Base-by-base conservation (phyloP, 2,329 filamentous ascomycete genomes). In the Apiospora arundinis region DNA sequence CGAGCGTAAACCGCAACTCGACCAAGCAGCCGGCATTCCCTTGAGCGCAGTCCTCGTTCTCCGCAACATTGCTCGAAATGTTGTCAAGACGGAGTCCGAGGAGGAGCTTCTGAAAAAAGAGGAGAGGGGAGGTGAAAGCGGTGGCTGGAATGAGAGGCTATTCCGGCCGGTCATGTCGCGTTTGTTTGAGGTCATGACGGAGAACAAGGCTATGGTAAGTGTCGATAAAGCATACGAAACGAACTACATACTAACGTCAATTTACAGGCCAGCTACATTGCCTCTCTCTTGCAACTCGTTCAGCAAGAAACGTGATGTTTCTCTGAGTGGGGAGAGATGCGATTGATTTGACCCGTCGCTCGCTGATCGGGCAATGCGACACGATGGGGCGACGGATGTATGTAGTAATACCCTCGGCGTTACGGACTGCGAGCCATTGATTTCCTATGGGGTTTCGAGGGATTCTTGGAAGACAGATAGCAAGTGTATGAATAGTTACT, bases 11-110 rank as follows among this genome's bases (percentile, higher is more conserved):
- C 86, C 87, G 14, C 88, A 90, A 11, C 82, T 86, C 6, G 83
- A 86, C 2, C 88, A 94, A 77, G 91, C 93, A 2, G 92, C 92
- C 0, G 93, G 93, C 6, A 91, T 95, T 46, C 92, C 93, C n/a
- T 85, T 95, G 8, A 93, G 92, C 70, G 92, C 92, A 2, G 91
- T 92, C 18, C 85, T 95, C 40, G 92, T 96, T 46, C 86, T 96
- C 65, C 89, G 93, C 42, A 96, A 96, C 78, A 89, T 96, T 73
- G 93, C 93, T 16, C 87, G 86, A 74, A 93, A 92, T 76, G 84
- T 90, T 23, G 82, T 86, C 76, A 91, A 91, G 84, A 91, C 88
- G 11, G 86, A 89, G 69, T 84, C 86, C 0, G 86, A 91, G 76
- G 88, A 90, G 74, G 83, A 84, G 76, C 80, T 89, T 3, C 76